These are phyloP conservation scores for Aspergillus affinis DNA, from an alignment of 495 filamentous ascomycete species.

Conservation along the genomic window DNA sequence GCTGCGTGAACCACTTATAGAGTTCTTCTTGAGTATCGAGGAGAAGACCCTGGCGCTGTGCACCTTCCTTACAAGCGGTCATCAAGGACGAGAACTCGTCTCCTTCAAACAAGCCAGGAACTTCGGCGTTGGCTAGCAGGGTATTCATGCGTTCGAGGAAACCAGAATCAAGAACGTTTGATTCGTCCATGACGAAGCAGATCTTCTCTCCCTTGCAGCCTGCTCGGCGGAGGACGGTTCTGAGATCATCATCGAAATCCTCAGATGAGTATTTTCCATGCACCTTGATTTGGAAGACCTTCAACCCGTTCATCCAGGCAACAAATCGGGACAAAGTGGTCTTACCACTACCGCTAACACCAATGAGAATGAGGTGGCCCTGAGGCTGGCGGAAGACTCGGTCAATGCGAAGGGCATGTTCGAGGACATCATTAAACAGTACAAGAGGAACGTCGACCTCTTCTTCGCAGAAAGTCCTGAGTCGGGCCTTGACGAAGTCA, in stretches of 20 bases:
- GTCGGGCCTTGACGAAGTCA: slow-evolving; percentile 94
- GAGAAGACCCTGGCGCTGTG: slow-evolving; percentile 90
- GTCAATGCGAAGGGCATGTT: slow-evolving; percentile 97
- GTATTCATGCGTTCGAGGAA: slow-evolving; percentile 99
- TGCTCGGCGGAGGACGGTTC: slow-evolving; percentile 87
- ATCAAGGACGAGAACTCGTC: slow-evolving; percentile 95
- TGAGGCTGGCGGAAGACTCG: slow-evolving; percentile 98
- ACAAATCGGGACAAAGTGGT: slow-evolving; percentile 97
- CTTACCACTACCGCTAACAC: slow-evolving; percentile 97
- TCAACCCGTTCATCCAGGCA: slow-evolving; percentile 99
- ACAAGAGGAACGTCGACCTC: slow-evolving; percentile 98
- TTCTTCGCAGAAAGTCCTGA: slow-evolving; percentile 98
- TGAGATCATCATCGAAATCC: slow-evolving; percentile 96
- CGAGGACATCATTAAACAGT: slow-evolving; percentile 95
- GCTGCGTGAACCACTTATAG: slow-evolving; percentile 99
- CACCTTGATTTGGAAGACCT: slow-evolving; percentile 99
- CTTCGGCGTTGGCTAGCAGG: slow-evolving; percentile 94
- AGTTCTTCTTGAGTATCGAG: slow-evolving; percentile 97
- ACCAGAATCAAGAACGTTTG: slow-evolving; percentile 95
- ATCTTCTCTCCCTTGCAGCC: slow-evolving; percentile 99
- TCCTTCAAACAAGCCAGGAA: slow-evolving; percentile 96
- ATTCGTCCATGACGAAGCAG: slow-evolving; percentile 99
- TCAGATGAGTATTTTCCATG: slow-evolving; percentile 98
- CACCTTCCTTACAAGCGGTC: slow-evolving; percentile 98
- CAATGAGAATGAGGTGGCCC: slow-evolving; percentile 96